phyloP scores from a whole-genome alignment of 2,329 filamentous ascomycete genomes.

The Colletotrichum zoysiae region DNA sequence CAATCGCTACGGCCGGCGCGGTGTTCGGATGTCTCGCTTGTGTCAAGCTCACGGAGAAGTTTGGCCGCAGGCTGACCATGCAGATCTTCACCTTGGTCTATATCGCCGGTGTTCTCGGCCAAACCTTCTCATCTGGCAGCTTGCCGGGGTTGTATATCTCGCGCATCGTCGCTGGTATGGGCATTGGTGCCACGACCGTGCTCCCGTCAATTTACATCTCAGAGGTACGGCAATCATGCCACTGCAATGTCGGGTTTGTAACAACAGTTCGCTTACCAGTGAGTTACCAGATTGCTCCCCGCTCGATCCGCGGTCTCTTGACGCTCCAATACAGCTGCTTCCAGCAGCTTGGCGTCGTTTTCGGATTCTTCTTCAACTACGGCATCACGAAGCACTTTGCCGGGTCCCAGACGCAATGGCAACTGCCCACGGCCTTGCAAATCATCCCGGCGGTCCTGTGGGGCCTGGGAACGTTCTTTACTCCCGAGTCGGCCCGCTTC shows the following conservation, averaged over 20 bases:
- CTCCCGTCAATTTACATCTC: conserved; percentile 48
- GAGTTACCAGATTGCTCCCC: conserved; percentile 44
- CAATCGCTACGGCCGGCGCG: conserved; percentile 49
- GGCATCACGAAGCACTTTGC: conserved; percentile 49
- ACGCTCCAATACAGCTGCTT: conserved; percentile 51
- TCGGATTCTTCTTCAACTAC: conserved; percentile 54
- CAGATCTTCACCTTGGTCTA: conserved; percentile 51
- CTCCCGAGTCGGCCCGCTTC: conserved; percentile 47
- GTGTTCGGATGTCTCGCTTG: conserved; percentile 48
- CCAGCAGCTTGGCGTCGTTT: conserved; percentile 50
- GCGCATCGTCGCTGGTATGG: conserved; percentile 47
- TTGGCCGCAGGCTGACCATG: conserved; percentile 45
- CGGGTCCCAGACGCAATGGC: conserved; percentile 46
- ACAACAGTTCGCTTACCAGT: neutral
- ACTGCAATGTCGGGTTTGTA: neutral
- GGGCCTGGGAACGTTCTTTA: conserved; percentile 46
- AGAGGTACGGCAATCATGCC: conserved; percentile 37
- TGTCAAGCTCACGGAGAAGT: conserved; percentile 44
- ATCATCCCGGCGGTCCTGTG: conserved; percentile 46
- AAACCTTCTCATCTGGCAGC: conserved; percentile 48
- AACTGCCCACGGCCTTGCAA: conserved; percentile 47
- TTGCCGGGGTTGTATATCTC: conserved; percentile 46
- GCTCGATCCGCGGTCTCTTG: conserved; percentile 49
- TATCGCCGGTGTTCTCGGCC: conserved; percentile 52
- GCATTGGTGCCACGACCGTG: conserved; percentile 47